A percentile compares a stretch with the other conserved stretches of the same genome.
These are phyloP conservation scores for Hemileccinum rubropunctum DNA, from an alignment of 768 basidiomycete genomes.

Conservation along the genomic window DNA sequence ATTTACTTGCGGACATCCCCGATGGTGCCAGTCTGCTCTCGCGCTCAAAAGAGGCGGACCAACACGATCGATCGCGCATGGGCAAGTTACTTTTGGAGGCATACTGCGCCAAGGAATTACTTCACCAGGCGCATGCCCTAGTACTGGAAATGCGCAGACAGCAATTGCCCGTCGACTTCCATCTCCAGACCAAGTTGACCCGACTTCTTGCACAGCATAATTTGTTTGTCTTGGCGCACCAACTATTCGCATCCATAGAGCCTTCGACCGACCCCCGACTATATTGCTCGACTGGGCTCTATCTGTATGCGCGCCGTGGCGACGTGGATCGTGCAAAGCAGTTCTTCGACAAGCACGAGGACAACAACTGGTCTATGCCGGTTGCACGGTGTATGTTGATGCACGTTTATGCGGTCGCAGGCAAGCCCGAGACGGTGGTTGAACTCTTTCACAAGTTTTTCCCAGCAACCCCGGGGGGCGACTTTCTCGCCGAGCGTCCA, in stretches of 20 bases:
- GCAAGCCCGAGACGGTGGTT: constrained; percentile 39
- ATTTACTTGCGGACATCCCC: constrained; percentile 29
- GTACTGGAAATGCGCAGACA: constrained; percentile 40
- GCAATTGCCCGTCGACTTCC: constrained; percentile 26
- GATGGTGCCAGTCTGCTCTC: constrained; percentile 28
- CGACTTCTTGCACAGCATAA: constrained; percentile 42
- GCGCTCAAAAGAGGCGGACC: constrained; percentile 20
- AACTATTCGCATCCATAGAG: constrained; percentile 37
- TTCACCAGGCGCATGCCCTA: constrained; percentile 40
- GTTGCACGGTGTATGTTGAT: constrained; percentile 47
- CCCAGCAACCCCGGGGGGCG: constrained; percentile 33
- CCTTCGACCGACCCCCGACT: constrained; percentile 14
- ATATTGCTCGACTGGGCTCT: constrained; percentile 45
- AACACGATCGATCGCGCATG: constrained; percentile 27
- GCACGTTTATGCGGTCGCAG: constrained; percentile 51
- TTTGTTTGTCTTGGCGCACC: constrained; percentile 42
- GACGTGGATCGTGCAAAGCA: constrained; percentile 42
- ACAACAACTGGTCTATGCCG: constrained; percentile 23
- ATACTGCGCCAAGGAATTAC: constrained; percentile 31
- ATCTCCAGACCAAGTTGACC: constrained; percentile 36
- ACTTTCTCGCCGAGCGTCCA: constrained; percentile 36
- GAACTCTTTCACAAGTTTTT: constrained; percentile 57
- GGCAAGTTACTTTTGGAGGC: constrained; percentile 43
- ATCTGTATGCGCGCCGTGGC: constrained; percentile 53
- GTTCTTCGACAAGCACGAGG: constrained; percentile 39